Evolutionary conservation across 345 rosid genomes (phyloP), one percentile per base, ranked within the genome.

Genomic region (Alliaria petiolata): DNA sequence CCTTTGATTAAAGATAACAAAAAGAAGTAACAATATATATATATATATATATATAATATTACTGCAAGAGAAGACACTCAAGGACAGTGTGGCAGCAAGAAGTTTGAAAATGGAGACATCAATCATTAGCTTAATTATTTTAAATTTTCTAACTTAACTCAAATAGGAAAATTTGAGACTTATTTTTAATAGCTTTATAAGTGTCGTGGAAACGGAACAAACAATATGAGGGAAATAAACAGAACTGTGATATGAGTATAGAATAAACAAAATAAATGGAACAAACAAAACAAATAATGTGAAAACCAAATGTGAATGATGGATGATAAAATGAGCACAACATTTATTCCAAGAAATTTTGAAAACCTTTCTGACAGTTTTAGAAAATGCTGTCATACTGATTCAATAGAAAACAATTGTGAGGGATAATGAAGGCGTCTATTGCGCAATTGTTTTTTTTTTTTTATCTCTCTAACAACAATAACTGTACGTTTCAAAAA

Each of bases 31-130:
- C 26, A 35, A 28, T 30, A 2, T 39, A 8, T 5, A 20, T 47
- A 31, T 12, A 68, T 1, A 5, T 43, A 42, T 34, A 34, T 55
- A n/a, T n/a, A n/a, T n/a, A n/a, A n/a, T n/a, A 40, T 17, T 69
- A n/a, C 60, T 62, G 66, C 70, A 46, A 46, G 8, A 62, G 52
- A 64, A 64, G 67, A 63, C 79, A 76, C 4, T 68, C 47, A 61
- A 75, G 50, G 63, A 75, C 79, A 75, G 58, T 43, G 67, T 76
- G 75, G 79, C 79, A 76, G 79, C 33, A 62, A 39, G 1, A 64
- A 47, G 79, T 76, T 76, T 76, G 76, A 76, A 76, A 70, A 47
- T 56, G 62, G 76, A 76, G 79, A 76, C 79, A 70, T 16, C 79
- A 76, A 76, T 76, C 79, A 76, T 76, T 63, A 76, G 71, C 76